phyloP scores from a whole-genome alignment of 2,329 filamentous ascomycete species.

The Gliomastix tumulicola region DNA sequence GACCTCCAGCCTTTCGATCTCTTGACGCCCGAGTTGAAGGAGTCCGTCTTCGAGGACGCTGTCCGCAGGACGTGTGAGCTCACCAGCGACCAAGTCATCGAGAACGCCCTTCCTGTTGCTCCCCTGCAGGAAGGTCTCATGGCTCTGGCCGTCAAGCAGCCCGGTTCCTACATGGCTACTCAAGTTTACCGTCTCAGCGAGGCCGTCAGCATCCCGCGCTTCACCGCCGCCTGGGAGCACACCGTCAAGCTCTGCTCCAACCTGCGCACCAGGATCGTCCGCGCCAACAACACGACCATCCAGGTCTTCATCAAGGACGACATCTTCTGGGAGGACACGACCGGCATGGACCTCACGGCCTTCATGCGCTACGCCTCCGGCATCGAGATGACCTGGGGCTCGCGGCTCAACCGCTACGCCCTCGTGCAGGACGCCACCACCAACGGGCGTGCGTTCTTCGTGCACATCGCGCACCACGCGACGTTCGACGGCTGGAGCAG shows the following conservation, averaged over 20 bases:
- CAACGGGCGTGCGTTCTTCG: slow-evolving; percentile 2
- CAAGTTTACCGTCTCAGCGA: slow-evolving; percentile 10
- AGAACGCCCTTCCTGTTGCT: slow-evolving; percentile 28
- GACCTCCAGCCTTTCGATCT: neutral
- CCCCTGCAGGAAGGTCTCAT: slow-evolving; percentile 39
- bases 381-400: slow-evolving; percentile 1
- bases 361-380: slow-evolving; percentile 14
- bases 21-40: neutral
- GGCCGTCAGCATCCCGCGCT: slow-evolving; percentile 1
- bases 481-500: slow-evolving; percentile 9
- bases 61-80: slow-evolving; percentile 25
- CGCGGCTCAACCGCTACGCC: neutral
- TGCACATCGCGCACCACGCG: slow-evolving; percentile 10
- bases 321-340: neutral
- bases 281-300: neutral
- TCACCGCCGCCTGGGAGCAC: slow-evolving; percentile 5
- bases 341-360: neutral
- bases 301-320: slow-evolving; percentile 2
- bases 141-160: slow-evolving; percentile 31
- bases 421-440: neutral
- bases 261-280: slow-evolving; percentile 6
- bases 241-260: slow-evolving; percentile 1
- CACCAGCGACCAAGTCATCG: slow-evolving; percentile 4
- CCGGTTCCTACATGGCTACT: slow-evolving; percentile 22
- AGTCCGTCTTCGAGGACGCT: slow-evolving; percentile 28